phyloP scores from a whole-genome alignment of 1,284 basidiomycete genomes.

The Wolfiporia cocos region DNA sequence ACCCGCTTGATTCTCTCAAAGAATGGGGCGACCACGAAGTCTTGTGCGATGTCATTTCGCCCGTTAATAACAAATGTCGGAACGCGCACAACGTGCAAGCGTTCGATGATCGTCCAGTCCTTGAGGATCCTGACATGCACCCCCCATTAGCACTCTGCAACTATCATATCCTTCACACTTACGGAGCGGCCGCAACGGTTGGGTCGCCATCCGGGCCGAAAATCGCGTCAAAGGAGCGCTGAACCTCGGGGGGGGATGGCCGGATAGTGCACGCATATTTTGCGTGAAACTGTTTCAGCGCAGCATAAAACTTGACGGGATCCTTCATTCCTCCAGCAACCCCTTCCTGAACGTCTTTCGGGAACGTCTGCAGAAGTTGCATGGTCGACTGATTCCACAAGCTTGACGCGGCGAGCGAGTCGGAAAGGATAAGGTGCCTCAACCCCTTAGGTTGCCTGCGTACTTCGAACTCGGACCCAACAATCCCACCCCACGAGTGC shows the following conservation, averaged over 20 bases:
- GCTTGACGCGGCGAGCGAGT: conserved; percentile 15
- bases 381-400: conserved; percentile 17
- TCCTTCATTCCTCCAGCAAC: conserved; percentile 19
- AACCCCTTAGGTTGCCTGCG: conserved; percentile 20
- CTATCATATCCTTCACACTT: background rate
- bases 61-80: conserved; percentile 25
- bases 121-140: conserved; percentile 10
- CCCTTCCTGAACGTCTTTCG: conserved; percentile 18
- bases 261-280: conserved; percentile 17
- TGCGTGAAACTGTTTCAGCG: conserved; percentile 16
- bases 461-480: conserved; percentile 19
- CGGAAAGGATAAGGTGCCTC: conserved; percentile 19
- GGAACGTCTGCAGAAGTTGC: conserved; percentile 15
- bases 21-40: conserved; percentile 19
- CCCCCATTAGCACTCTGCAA: background rate
- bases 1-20: conserved; percentile 16
- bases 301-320: conserved; percentile 17
- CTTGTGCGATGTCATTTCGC: conserved; percentile 19
- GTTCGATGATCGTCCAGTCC: conserved; percentile 21
- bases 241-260: conserved; percentile 18
- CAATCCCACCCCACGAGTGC: conserved; percentile 31
- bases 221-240: conserved; percentile 10
- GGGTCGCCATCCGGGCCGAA: conserved; percentile 15
- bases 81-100: conserved; percentile 18
- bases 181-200: conserved; percentile 17